Percentiles rank a stretch among this genome's conserved stretches.
Evolutionary conservation across 805 yeast species (phyloP).

Genomic region (Myxozyma melibiosi): DNA sequence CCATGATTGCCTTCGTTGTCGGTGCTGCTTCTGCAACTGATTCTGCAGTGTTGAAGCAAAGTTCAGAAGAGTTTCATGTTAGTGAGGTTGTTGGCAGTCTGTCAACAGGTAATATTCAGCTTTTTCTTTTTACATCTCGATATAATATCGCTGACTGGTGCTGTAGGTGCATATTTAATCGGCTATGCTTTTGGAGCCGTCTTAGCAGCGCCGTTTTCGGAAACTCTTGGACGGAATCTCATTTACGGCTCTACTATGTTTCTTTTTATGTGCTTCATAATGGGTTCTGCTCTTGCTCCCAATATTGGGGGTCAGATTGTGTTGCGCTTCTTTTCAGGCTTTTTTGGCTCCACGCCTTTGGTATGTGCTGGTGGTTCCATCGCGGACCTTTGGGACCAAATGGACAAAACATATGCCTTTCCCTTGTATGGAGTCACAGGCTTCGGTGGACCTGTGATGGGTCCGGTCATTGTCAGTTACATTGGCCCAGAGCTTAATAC

Average conservation of each 20-base stretch:
- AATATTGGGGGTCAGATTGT: slow-evolving; percentile 64
- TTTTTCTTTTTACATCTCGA: background rate
- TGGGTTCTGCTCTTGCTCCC: slow-evolving; percentile 47
- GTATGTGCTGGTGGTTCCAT: slow-evolving; percentile 87
- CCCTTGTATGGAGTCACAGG: slow-evolving; percentile 32
- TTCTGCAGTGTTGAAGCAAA: slow-evolving; percentile 22
- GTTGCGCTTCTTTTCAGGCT: slow-evolving; percentile 73
- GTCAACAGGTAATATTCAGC: slow-evolving; percentile 19
- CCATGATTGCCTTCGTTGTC: slow-evolving; percentile 25
- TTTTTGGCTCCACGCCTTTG: slow-evolving; percentile 78
- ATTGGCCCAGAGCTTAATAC: slow-evolving; percentile 56
- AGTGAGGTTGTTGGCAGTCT: slow-evolving; percentile 25
- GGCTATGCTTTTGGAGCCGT: slow-evolving; percentile 56
- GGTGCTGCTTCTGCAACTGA: slow-evolving; percentile 28
- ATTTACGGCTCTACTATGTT: slow-evolving; percentile 54
- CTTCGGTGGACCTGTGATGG: slow-evolving; percentile 66
- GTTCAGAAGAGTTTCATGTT: slow-evolving; percentile 21
- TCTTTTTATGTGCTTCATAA: slow-evolving; percentile 31
- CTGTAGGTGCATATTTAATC: slow-evolving; percentile 51
- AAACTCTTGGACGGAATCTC: slow-evolving; percentile 68
- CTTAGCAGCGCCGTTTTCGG: slow-evolving; percentile 62
- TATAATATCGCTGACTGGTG: background rate
- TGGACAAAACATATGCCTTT: slow-evolving; percentile 28
- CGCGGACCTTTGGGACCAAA: slow-evolving; percentile 61
- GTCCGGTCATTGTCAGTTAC: slow-evolving; percentile 68